phyloP scores from a whole-genome alignment of 306 rosid species.

The Psophocarpus tetragonolobus region DNA sequence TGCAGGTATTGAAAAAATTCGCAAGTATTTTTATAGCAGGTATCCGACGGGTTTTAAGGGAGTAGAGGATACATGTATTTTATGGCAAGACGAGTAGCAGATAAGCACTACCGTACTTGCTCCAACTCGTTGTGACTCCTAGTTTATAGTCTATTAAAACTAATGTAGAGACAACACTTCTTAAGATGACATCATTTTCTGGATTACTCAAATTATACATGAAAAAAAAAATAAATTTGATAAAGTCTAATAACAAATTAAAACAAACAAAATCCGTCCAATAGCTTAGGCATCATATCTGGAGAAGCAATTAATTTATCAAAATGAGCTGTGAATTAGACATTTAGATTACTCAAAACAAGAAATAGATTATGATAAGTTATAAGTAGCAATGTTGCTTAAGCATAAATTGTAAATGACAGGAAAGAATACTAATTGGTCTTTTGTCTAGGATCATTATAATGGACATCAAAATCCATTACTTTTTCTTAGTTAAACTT shows the following conservation, averaged over 20 bases:
- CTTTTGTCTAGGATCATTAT: not conserved
- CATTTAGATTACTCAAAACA: slow-evolving; percentile 25
- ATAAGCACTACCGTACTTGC: too few relatives aligned
- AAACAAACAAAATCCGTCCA: slow-evolving; percentile 38
- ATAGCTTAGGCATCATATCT: slow-evolving; percentile 99
- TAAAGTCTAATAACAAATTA: slow-evolving; percentile 8
- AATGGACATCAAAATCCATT: not conserved
- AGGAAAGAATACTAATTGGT: not conserved
- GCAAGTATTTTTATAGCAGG: too few relatives aligned
- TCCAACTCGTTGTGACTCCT: too few relatives aligned
- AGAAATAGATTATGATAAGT: slow-evolving; percentile 19
- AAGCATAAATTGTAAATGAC: not conserved
- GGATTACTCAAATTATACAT: slow-evolving; percentile 1
- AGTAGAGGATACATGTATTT: too few relatives aligned
- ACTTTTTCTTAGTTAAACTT: not conserved
- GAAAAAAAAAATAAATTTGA: not conserved
- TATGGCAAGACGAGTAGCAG: too few relatives aligned
- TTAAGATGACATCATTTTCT: not conserved
- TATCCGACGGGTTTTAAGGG: too few relatives aligned
- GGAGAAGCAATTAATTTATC: slow-evolving; percentile 97
- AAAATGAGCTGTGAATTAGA: slow-evolving; percentile 26
- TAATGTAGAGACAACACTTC: too few relatives aligned
- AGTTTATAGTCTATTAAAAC: too few relatives aligned
- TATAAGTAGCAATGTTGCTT: not conserved
- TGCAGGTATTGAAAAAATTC: too few relatives aligned